Evolutionary conservation across 176 grass and related monocot genomes (phyloP).

Genomic region (Hordeum vulgare): MorexV3_pseudomolecules_assembly NC_058519.1:270050133-270050632

Average conservation of each 20-base stretch:
- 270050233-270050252: conserved; percentile 78
- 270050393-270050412: not conserved
- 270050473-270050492: no score
- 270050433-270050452: no score
- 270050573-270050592: no score
- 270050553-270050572: no score
- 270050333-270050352: conserved; percentile 55
- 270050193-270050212: conserved; percentile 59
- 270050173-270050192: conserved; percentile 28
- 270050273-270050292: conserved; percentile 55
- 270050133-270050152: not conserved
- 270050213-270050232: conserved; percentile 82
- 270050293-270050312: conserved; percentile 88
- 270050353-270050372: not conserved
- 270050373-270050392: not conserved
- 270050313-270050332: conserved; percentile 69
- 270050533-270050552: no score
- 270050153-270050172: not conserved
- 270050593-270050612: no score
- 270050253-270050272: conserved; percentile 75
- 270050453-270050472: no score
- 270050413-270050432: no score
- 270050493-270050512: no score
- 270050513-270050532: no score
- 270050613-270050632: no score